Evolutionary conservation across 345 rosid species (phyloP).

Genomic region (Citrus cavaleriei): DNA sequence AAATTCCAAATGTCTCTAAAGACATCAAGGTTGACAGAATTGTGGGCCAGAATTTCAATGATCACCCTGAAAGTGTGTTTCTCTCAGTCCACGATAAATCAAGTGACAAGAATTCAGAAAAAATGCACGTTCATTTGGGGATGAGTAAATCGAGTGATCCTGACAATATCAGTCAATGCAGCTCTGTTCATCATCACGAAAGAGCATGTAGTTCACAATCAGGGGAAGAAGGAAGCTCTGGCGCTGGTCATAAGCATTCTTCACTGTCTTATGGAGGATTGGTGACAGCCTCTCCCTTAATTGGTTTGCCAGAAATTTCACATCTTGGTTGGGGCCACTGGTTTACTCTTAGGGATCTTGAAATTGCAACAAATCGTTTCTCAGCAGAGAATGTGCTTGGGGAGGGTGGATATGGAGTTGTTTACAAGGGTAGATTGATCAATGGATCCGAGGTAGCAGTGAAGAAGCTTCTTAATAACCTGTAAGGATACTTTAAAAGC

Average conservation of each 20-base stretch:
- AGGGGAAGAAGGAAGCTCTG: conserved; percentile 90
- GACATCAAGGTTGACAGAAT: conserved; percentile 87
- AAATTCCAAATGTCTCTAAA: conserved; percentile 76
- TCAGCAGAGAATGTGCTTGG: conserved; percentile 80
- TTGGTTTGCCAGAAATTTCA: conserved; percentile 89
- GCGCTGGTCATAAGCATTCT: conserved; percentile 47
- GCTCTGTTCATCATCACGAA: conserved; percentile 65
- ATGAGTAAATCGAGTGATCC: conserved; percentile 75
- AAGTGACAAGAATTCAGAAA: conserved; percentile 46
- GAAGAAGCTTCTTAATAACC: conserved; percentile 91
- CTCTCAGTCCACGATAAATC: conserved; percentile 52
- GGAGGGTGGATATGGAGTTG: conserved; percentile 98
- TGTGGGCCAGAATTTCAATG: conserved; percentile 42
- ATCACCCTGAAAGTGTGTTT: conserved; percentile 46
- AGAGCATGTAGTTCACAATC: conserved; percentile 73
- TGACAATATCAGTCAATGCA: conserved; percentile 74
- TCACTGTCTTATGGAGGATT: conserved; percentile 48
- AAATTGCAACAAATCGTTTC: conserved; percentile 77
- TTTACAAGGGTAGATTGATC: conserved; percentile 74
- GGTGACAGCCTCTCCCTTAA: conserved; percentile 79
- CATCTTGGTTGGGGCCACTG: conserved; percentile 99
- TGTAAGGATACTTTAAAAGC: conserved; percentile 44
- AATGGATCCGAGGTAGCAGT: conserved; percentile 97
- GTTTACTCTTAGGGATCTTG: conserved; percentile 97
- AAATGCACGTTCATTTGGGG: conserved; percentile 51